Conservation (phyloP, 352 stramenopile genomes). For the Globisporangium heterothallicum region DNA sequence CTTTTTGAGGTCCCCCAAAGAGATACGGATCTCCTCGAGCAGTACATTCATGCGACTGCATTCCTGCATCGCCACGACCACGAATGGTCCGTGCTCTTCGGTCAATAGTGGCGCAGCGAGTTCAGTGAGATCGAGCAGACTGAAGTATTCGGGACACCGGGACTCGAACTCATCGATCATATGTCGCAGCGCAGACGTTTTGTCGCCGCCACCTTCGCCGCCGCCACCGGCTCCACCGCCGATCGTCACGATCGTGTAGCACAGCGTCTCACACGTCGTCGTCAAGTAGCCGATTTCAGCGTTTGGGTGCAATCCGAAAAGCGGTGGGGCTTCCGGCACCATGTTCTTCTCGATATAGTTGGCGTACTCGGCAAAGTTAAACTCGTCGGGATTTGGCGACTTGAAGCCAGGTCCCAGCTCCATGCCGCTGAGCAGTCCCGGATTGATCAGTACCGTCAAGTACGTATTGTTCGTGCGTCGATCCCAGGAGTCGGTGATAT, state of each 20-base stretch:
- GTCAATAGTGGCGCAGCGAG: conserved; percentile 83
- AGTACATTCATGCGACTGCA: conserved; percentile 94
- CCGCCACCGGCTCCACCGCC: conserved; percentile 60
- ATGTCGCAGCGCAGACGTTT: conserved; percentile 64
- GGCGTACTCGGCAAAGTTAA: conserved; percentile 79
- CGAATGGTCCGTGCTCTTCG: conserved; percentile 88
- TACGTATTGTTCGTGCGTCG: conserved; percentile 95
- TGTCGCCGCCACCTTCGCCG: conserved; percentile 63
- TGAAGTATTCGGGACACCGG: conserved; percentile 88
- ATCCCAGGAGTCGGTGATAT: conserved; percentile 96
- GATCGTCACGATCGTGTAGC: conserved; percentile 92
- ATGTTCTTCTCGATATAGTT: conserved; percentile 94
- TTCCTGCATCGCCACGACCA: conserved; percentile 93
- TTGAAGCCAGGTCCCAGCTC: conserved; percentile 94
- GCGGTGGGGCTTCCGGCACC: conserved; percentile 86
- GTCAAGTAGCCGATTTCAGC: conserved; percentile 95
- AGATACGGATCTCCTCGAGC: conserved; percentile 88
- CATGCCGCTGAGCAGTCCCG: conserved; percentile 81
- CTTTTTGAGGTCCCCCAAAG: conserved; percentile 93
- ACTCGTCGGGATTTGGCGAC: conserved; percentile 80
- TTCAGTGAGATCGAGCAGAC: conserved; percentile 90
- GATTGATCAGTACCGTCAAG: conserved; percentile 86
- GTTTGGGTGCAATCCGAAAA: conserved; percentile 94
- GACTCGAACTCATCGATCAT: conserved; percentile 91
- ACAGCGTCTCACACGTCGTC: conserved; percentile 88